Evolutionary conservation across 192 early-diverging fungal species (phyloP), one percentile per base, ranked within the genome.

Genomic region (Neocallimastix lanati): DNA sequence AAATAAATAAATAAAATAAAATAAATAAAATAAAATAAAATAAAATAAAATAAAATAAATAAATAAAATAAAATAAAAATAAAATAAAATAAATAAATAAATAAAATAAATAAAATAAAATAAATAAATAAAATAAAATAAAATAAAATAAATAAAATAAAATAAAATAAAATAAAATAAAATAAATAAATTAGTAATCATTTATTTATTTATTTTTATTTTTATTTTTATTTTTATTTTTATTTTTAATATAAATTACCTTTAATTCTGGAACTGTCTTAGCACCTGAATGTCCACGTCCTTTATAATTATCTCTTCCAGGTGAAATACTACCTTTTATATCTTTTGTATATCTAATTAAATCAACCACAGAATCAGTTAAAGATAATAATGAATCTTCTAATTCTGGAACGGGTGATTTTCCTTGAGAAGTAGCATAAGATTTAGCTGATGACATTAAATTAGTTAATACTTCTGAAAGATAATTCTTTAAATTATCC

Each of bases 371-470:
- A 0, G 50, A 21, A n/a, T 67, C 50, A 21, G 50, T 67, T n/a
- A 67, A 67, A n/a, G 50, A 27, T 67, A 67, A 67, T 67, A 67
- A 67, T 11, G 50, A 67, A 67, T 67, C 50, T 67, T 67, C 50
- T 67, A 67, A 67, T 21, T 67, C 25, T 67, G 50, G 50, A 25
- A 25, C 25, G 25, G 50, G 50, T n/a, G 50, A 3, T n/a, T 67
- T 67, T 25, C 50, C 50, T 67, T 67, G 50, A 27, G 50, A 67
- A 11, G 87, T 91, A 14, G 95, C 88, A 81, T 96, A 93, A 40
- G 85, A 86, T 82, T 95, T 93, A 28, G 93, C 92, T 2, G 93
- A 90, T 9, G 82, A 84, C 85, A 92, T 92, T 67, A 96, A 85
- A 29, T 87, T 88, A 29, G 88, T 89, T 29, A 96, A 84, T 28